Evolutionary conservation across 2,329 filamentous ascomycete species (phyloP), one percentile per base, ranked within the genome.

Genomic region (Aspergillus floridensis): DNA sequence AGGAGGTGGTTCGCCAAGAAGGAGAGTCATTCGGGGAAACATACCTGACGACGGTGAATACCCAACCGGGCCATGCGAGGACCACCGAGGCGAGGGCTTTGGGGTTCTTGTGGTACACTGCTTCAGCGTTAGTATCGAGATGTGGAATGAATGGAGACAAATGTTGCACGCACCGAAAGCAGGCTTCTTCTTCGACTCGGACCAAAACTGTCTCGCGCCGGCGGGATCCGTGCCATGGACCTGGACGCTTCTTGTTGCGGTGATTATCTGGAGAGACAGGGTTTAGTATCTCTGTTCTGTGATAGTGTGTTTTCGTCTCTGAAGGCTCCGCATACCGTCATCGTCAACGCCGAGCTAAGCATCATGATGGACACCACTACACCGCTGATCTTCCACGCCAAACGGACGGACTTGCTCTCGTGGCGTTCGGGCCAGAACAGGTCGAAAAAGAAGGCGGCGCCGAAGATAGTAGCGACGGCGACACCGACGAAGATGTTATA

Each of bases 401-500:
- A 64, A 52, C 80, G 79, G 3, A 86, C 82, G 21, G 74, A 68
- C 21, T 62, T 68, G 4, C 75, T 79, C 61, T 86, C 84, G 10
- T 76, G 69, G 51, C 84, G 77, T 54, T 83, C 82, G 0, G 84
- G 84, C 82, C 82, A 86, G 73, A 86, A 85, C 3, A 86, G 78
- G 66, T 86, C 84, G 71, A 86, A 85, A 76, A 86, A 86, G 75
- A 86, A 86, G 0, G 80, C 84, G 0, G 80, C 79, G 22, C 83
- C 83, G 65, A 86, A 86, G 65, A 86, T 81, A 49, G 80, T 82
- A 14, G 83, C 83, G 8, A 85, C 80, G 19, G 80, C 82, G 32
- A 86, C 76, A 21, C 84, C 84, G 7, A 82, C 79, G 62, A 84
- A 85, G 66, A 86, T 84, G 67, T 86, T 86, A 74, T 81, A 86